Conservation (phyloP, 2,329 filamentous ascomycete genomes). For the Claviceps capensis region DNA sequence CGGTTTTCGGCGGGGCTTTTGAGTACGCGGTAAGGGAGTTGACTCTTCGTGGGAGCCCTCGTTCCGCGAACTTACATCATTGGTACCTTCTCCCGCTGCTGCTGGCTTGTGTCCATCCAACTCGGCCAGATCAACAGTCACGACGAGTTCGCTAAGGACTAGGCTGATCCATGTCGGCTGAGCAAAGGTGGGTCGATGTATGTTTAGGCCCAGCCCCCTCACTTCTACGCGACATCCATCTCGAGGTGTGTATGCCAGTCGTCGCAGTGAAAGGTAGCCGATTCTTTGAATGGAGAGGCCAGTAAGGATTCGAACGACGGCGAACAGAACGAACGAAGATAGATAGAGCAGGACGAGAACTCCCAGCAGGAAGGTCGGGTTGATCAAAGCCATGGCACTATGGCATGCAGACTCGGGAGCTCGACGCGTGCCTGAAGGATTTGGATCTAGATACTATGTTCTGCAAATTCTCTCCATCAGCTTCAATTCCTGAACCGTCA, state of each 20-base stretch:
- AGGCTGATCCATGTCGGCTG: slow-evolving; percentile 95
- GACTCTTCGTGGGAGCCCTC: slow-evolving; percentile 13
- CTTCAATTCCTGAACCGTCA: not conserved
- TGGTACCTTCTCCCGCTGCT: slow-evolving; percentile 16
- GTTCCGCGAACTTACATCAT: slow-evolving; percentile 12
- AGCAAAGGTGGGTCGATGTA: slow-evolving; percentile 91
- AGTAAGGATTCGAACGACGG: slow-evolving; percentile 80
- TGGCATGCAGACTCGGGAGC: not conserved
- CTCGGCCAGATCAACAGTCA: slow-evolving; percentile 66
- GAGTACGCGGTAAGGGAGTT: slow-evolving; percentile 6
- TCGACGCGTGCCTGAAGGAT: not conserved
- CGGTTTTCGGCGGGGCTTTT: slow-evolving; percentile 8
- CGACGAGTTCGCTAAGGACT: slow-evolving; percentile 68
- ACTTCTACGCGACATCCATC: slow-evolving; percentile 87
- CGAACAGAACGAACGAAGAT: slow-evolving; percentile 84
- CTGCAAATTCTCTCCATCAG: not conserved
- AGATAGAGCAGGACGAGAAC: slow-evolving; percentile 78
- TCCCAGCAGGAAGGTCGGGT: slow-evolving; percentile 75
- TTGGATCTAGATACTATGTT: not conserved
- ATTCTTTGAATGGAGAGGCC: slow-evolving; percentile 92
- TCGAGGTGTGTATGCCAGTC: slow-evolving; percentile 76
- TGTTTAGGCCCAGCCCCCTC: slow-evolving; percentile 69
- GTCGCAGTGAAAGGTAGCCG: slow-evolving; percentile 81
- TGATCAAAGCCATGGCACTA: slow-evolving; percentile 46
- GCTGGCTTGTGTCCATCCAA: slow-evolving; percentile 37